Evolutionary conservation across 2,329 filamentous ascomycete species (phyloP).

Genomic region (Zasmidium cellare): DNA sequence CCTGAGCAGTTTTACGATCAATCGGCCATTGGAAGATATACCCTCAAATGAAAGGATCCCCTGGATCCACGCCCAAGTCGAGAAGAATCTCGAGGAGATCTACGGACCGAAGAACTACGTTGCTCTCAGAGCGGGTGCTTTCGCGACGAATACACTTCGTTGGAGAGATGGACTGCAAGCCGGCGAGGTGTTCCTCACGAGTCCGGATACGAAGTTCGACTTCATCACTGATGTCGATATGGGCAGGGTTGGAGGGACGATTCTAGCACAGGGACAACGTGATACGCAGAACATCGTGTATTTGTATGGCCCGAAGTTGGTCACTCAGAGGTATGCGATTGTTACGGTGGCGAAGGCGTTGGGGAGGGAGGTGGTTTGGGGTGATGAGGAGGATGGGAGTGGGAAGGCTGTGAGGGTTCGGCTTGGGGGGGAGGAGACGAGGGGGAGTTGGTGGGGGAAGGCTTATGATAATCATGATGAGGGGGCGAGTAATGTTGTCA

Average conservation of each 20-base stretch:
- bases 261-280: slow-evolving; percentile 38
- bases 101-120: slow-evolving; percentile 42
- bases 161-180: slow-evolving; percentile 31
- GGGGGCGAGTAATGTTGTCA: slow-evolving; percentile 32
- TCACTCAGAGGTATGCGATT: slow-evolving; percentile 34
- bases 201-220: slow-evolving; percentile 38
- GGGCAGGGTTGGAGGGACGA: slow-evolving; percentile 43
- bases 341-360: slow-evolving; percentile 33
- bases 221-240: slow-evolving; percentile 48
- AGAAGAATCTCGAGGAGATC: slow-evolving; percentile 44
- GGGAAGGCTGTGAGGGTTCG: slow-evolving; percentile 11
- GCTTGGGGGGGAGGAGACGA: slow-evolving; percentile 1
- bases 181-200: slow-evolving; percentile 36
- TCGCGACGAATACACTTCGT: slow-evolving; percentile 46
- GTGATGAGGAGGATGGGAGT: slow-evolving; percentile 24
- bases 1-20: slow-evolving; percentile 43
- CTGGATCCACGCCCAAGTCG: slow-evolving; percentile 47
- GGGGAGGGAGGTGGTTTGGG: slow-evolving; percentile 36
- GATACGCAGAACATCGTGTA: slow-evolving; percentile 32
- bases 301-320: slow-evolving; percentile 40
- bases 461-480: slow-evolving; percentile 14
- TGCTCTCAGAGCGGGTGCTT: slow-evolving; percentile 45
- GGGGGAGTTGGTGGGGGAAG: slow-evolving; percentile 2
- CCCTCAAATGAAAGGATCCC: slow-evolving; percentile 37
- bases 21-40: slow-evolving; percentile 22